Percentiles rank a stretch among this genome's conserved stretches.
phyloP scores from a whole-genome alignment of 257 asterid species.

The Solanum microdontum region DNA sequence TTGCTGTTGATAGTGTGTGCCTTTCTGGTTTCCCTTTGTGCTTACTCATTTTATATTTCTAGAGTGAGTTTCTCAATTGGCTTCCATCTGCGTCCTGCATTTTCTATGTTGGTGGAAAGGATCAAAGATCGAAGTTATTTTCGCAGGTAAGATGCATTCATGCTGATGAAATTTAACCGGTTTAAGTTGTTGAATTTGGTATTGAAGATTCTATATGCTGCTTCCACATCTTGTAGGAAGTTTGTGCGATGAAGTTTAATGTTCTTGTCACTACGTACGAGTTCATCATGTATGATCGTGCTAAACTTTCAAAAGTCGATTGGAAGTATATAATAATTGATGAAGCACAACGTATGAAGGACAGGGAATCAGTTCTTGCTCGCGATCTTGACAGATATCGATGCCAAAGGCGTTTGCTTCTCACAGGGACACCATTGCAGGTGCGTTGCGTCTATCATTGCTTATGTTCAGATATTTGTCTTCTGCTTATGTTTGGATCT shows the following conservation, averaged over 20 bases:
- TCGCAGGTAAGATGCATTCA: conserved; percentile 59
- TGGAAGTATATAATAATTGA: conserved; percentile 98
- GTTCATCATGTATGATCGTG: conserved; percentile 94
- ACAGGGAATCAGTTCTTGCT: conserved; percentile 96
- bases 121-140: conserved; percentile 79
- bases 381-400: conserved; percentile 99
- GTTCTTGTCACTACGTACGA: conserved; percentile 97
- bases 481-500: neutral
- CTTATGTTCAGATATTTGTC: neutral
- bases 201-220: conserved; percentile 5
- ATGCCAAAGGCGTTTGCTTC: conserved; percentile 98
- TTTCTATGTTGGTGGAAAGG: conserved; percentile 82
- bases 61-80: conserved; percentile 96
- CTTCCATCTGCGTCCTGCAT: conserved; percentile 95
- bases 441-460: conserved; percentile 17
- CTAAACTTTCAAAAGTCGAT: conserved; percentile 93
- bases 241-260: conserved; percentile 86
- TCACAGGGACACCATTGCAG: conserved; percentile 99
- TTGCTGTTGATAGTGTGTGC: neutral
- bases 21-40: conserved; percentile 5
- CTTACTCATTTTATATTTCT: conserved; percentile 22
- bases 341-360: conserved; percentile 99
- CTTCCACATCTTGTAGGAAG: conserved; percentile 56
- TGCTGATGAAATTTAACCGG: neutral
- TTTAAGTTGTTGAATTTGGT: neutral